Evolutionary conservation across 164 flowering plant species (phyloP).

Genomic region (Annona squamosa): DNA sequence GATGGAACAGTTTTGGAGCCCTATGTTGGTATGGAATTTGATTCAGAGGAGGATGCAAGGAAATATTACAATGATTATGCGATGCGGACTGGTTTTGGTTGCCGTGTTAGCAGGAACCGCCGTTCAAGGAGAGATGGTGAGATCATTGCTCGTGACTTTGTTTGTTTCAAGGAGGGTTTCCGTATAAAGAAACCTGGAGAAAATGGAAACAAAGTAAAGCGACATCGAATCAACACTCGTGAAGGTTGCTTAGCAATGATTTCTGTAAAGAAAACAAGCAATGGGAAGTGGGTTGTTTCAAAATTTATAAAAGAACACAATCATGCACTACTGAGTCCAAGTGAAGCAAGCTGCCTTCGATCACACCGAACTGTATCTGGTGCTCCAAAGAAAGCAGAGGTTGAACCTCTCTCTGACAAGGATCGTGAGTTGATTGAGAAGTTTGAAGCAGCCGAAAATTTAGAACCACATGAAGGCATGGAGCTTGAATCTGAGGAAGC

Average conservation of each 20-base stretch:
- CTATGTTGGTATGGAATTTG: slow-evolving; percentile 28
- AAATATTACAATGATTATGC: slow-evolving; percentile 24
- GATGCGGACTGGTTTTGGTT: slow-evolving; percentile 19
- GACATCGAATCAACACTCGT: slow-evolving; percentile 9
- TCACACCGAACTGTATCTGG: slow-evolving; percentile 7
- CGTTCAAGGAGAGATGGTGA: slow-evolving; percentile 20
- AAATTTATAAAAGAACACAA: slow-evolving; percentile 15
- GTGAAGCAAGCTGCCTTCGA: slow-evolving; percentile 10
- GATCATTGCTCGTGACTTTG: slow-evolving; percentile 17
- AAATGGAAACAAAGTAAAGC: slow-evolving; percentile 4
- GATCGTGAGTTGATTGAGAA: slow-evolving; percentile 8
- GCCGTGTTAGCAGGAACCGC: slow-evolving; percentile 22
- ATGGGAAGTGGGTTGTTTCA: slow-evolving; percentile 17
- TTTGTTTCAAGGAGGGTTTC: slow-evolving; percentile 20
- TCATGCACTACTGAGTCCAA: slow-evolving; percentile 11
- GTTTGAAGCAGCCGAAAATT: slow-evolving; percentile 8
- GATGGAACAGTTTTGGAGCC: slow-evolving; percentile 15
- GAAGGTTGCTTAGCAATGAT: slow-evolving; percentile 20
- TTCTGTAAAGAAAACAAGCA: slow-evolving; percentile 2
- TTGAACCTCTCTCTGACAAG: slow-evolving; percentile 5
- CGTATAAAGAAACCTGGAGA: slow-evolving; percentile 27
- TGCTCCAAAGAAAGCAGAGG: not conserved
- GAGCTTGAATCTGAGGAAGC: slow-evolving; percentile 12
- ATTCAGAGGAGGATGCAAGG: slow-evolving; percentile 29
- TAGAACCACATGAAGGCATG: slow-evolving; percentile 8